Base-by-base conservation (phyloP, 169 alveolate genomes). In the Eimeria necatrix region DNA sequence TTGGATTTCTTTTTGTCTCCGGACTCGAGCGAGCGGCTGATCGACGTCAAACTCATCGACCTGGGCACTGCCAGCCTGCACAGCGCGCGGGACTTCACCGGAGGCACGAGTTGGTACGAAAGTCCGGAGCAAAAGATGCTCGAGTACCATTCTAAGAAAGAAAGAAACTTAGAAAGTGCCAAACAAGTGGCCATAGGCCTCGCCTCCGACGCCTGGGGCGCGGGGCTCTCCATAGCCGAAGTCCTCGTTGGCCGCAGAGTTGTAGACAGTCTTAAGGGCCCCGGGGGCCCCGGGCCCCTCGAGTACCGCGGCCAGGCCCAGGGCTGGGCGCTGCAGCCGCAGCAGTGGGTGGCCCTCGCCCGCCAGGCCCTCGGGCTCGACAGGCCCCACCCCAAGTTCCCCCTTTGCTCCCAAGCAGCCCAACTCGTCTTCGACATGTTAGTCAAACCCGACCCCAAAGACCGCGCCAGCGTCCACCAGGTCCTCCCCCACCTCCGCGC, bases 71-170 rank as follows among this genome's bases (percentile, higher is more conserved):
- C 98, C 41, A 97, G 98, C 32, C 95, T 97, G 98, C 97, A 96
- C 90, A 68, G 91, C 73, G 97, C 98, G 59, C 97, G 96, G 93
- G 98, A 97, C 60, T 97, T 97, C 83, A 97, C 98, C 8, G 98
- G 98, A 4, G 98, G 98, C 51, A 97, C 98, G 46, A 97, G 98
- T 16, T 97, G 98, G 98, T 97, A 97, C 95, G 98, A 97, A 95
- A 97, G 98, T 32, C 98, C 98, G 46, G 98, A 97, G 93, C 98
- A 97, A 95, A 97, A 97, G 74, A 88, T 97, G 96, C 95, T 97
- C 48, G 98, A 97, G 68, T 97, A 83, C 68, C 96, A 97, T 97
- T 97, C 98, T 18, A 97, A 97, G 94, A 97, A 97, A 94, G 95
- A 96, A 73, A 76, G 98, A 26, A 96, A 97, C 80, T 18, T 81